phyloP scores from a whole-genome alignment of 495 filamentous ascomycete species.

The Penicillium paxilli region DNA sequence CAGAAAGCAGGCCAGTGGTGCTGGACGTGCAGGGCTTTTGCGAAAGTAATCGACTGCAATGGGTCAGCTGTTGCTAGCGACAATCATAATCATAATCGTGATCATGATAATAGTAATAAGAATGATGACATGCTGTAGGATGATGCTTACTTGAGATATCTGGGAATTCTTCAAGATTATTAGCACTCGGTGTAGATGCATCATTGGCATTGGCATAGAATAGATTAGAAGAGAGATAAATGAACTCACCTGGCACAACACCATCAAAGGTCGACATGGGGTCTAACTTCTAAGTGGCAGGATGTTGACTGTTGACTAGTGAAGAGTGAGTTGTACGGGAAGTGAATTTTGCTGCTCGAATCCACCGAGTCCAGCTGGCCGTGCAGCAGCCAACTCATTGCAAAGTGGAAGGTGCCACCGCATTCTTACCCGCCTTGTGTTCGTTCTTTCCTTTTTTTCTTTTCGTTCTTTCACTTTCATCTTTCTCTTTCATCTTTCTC shows the following conservation, averaged over 20 bases:
- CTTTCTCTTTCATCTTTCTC: conserved; percentile 3
- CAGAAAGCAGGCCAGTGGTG: conserved; percentile 84
- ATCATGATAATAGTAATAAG: background rate
- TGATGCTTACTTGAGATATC: conserved; percentile 35
- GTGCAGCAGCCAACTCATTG: conserved; percentile 7
- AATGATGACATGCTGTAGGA: background rate
- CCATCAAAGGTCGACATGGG: conserved; percentile 83
- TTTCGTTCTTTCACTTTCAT: conserved; percentile 9
- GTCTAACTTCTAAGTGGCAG: too few relatives aligned
- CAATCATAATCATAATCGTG: background rate
- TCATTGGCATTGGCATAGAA: background rate
- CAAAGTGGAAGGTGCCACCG: conserved; percentile 8
- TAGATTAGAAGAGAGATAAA: conserved; percentile 4
- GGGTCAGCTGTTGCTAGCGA: background rate
- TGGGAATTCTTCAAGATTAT: conserved; percentile 35
- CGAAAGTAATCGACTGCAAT: conserved; percentile 81
- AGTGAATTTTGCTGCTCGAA: too few relatives aligned
- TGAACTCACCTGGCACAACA: conserved; percentile 53
- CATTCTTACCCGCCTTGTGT: conserved; percentile 26
- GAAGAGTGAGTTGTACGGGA: background rate
- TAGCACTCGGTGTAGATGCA: conserved; percentile 11
- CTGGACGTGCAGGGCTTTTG: conserved; percentile 45
- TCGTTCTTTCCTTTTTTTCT: conserved; percentile 5
- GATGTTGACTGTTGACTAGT: background rate
- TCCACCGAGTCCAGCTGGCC: conserved; percentile 13